Evolutionary conservation across 768 basidiomycete species (phyloP).

Genomic region (Clavaria fumosa): DNA sequence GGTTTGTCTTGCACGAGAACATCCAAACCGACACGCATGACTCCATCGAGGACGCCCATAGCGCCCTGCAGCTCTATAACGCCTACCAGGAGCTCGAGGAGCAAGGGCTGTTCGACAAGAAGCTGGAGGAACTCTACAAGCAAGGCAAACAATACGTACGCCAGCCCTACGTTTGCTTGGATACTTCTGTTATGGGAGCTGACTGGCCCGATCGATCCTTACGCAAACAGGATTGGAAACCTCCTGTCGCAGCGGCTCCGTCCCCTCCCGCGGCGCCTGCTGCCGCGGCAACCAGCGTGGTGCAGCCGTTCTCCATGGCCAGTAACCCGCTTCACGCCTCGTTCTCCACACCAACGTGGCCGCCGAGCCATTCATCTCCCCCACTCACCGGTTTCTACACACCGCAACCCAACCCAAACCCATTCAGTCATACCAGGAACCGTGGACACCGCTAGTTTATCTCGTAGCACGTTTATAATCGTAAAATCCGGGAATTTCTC

Average conservation of each 20-base stretch:
- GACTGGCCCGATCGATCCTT: background rate
- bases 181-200: no score
- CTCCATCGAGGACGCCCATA: slow-evolving; percentile 93
- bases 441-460: no score
- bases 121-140: slow-evolving; percentile 72
- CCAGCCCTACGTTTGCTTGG: no score
- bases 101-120: slow-evolving; percentile 65
- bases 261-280: background rate
- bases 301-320: background rate
- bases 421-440: no score
- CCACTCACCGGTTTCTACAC: no score
- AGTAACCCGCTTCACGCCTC: background rate
- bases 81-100: slow-evolving; percentile 65
- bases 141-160: slow-evolving; percentile 62
- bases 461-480: no score
- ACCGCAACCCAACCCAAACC: no score
- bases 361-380: no score
- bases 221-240: slow-evolving; percentile 1
- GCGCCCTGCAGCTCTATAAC: slow-evolving; percentile 74
- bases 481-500: no score
- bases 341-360: background rate
- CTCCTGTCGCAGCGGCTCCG: background rate
- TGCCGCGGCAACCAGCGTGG: background rate
- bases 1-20: slow-evolving; percentile 82
- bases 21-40: slow-evolving; percentile 94